Base-by-base conservation (phyloP, 768 basidiomycete genomes). In the Termitomyces heimii region DNA sequence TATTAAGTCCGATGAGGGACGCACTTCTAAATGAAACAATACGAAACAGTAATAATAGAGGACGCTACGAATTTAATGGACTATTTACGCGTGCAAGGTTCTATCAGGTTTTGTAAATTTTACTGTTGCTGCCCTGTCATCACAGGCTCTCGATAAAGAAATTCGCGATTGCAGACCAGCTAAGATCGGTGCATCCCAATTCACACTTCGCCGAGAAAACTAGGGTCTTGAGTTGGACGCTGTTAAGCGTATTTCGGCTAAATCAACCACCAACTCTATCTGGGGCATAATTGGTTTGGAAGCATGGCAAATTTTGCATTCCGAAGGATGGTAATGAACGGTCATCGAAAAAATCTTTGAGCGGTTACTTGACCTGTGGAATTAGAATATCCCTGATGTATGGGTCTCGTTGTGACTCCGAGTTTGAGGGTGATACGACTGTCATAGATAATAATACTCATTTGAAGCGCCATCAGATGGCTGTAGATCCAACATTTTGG, bases 1-100 rank as follows among this genome's bases (percentile, higher is more conserved):
- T 75, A 65, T 54, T 63, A 40, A 55, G 5, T 39, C 18, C 16
- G 34, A 24, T 18, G 34, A 37, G 20, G 32, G 32, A 31, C 1
- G 20, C 34, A 24, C 24, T 22, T 24, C 14, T 14, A 34, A 26
- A 7, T 50, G 14, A 22, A 37, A 24, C 26, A n/a, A 26, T 28
- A n/a, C 18, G 24, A 18, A n/a, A 50, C 4, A 26, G 24, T 26
- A 10, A 24, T 5, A 8, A 35, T 50, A 37, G 34, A 26, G 32
- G 35, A 28, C 22, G 13, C 24, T 12, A 16, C 4, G n/a, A 24
- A 18, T 26, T 28, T n/a, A 39, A 51, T 51, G 34, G 39, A 28
- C 35, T 24, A 39, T 39, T 26, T 35, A 10, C 5, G n/a, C 24
- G 4, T 35, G 18, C 16, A 34, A 31, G 32, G 24, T 32, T 18